Evolutionary conservation across 192 early-diverging fungal genomes (phyloP), one percentile per base, ranked within the genome.

Genomic region (Gamsiella multidivaricata): DNA sequence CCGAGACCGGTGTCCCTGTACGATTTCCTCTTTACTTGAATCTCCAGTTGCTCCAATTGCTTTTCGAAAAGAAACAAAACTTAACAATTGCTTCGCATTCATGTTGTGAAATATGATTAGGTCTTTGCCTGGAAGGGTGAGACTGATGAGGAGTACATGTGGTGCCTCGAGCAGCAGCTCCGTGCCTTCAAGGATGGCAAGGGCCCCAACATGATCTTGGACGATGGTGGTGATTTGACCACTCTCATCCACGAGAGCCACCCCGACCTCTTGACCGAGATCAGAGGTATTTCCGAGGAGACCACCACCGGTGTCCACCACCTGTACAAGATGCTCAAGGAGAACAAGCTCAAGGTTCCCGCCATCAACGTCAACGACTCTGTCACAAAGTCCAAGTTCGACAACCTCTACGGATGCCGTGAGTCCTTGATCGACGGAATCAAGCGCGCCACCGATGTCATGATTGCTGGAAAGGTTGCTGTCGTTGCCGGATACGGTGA

Each of bases 341-440:
- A 97, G 46, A 95, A 92, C 85, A 94, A 92, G 82, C 91, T 99
- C 78, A 97, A 97, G 91, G 89, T 99, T 69, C 96, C 97, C 55
- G 94, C 97, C 84, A 99, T 99, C 90, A 97, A 99, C 88, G 96
- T 99, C 88, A 99, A 99, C 92, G 95, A 97, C 91, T 97, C 96
- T 29, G 97, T 98, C 80, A 75, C 97, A 85, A 98, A 98, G 92
- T 94, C 92, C 88, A 98, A 98, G 92, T 98, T 98, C 81, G 97
- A 98, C 88, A 98, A 98, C 92, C 82, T 98, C 80, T 98, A 99
- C 89, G 97, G 97, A 72, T 99, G 97, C 94, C 94, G 97, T 83
- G 97, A 98, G 89, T 97, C 96, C 41, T 89, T 98, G 79, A 93
- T 98, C 68, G 97, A 98, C 87, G 97, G 97, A 81, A 98, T 97